These are phyloP conservation scores for Fusarium xyrophilum DNA, from an alignment of 2,329 filamentous ascomycete genomes.

Conservation along the genomic window DNA sequence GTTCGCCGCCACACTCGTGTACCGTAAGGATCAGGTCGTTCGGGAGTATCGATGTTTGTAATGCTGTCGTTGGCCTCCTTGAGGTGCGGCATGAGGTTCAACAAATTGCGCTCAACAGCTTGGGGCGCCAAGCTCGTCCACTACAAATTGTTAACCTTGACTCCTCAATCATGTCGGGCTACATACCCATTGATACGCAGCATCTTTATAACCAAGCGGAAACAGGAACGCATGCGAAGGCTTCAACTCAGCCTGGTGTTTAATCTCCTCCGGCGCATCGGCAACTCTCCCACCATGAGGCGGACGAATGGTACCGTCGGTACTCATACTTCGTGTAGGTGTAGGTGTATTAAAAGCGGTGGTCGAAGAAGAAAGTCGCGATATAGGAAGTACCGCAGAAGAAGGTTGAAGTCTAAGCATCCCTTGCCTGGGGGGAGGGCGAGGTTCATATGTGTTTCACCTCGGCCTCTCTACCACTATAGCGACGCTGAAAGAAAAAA, in stretches of 20 bases:
- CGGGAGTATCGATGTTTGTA: slow-evolving; percentile 52
- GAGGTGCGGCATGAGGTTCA: slow-evolving; percentile 85
- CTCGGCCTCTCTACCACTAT: slow-evolving; percentile 36
- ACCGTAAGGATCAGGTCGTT: slow-evolving; percentile 77
- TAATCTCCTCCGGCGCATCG: slow-evolving; percentile 35
- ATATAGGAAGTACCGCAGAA: slow-evolving; percentile 51
- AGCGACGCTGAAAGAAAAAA: slow-evolving; percentile 18
- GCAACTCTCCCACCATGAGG: slow-evolving; percentile 29
- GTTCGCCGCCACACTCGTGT: slow-evolving; percentile 85
- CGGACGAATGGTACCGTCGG: slow-evolving; percentile 42
- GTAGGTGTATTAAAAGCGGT: slow-evolving; percentile 38
- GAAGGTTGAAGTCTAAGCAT: slow-evolving; percentile 56
- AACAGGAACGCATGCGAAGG: slow-evolving; percentile 62
- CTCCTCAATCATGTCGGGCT: too few relatives aligned
- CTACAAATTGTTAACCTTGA: slow-evolving; percentile 51
- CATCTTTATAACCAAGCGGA: slow-evolving; percentile 89
- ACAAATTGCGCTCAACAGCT: slow-evolving; percentile 84
- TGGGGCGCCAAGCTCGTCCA: slow-evolving; percentile 87
- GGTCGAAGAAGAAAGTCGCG: slow-evolving; percentile 47
- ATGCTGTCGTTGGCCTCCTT: slow-evolving; percentile 75
- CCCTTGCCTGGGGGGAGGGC: slow-evolving; percentile 41
- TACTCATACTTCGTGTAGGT: slow-evolving; percentile 44
- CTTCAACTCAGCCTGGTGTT: slow-evolving; percentile 41
- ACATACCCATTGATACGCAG: slow-evolving; percentile 86
- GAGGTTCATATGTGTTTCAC: slow-evolving; percentile 30